Evolutionary conservation across 1,139 yeast species (phyloP).

Genomic region (Diutina ranongensis): DNA sequence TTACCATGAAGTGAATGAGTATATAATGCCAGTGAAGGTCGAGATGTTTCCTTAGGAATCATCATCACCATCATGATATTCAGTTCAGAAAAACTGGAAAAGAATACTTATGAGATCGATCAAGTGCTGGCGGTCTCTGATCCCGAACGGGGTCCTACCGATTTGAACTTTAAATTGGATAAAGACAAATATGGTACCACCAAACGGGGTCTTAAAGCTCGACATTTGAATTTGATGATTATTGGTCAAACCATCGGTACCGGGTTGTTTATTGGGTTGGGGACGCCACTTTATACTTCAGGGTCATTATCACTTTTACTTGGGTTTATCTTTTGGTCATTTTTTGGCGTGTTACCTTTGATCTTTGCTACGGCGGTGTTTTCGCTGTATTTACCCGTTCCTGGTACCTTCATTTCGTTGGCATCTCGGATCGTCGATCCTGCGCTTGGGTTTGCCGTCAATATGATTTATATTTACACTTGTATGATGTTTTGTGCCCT

Average conservation of each 20-base stretch:
- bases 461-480: slow-evolving; percentile 26
- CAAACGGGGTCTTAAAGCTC: slow-evolving; percentile 26
- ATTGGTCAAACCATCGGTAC: slow-evolving; percentile 43
- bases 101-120: neutral
- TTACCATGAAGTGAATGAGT: no score
- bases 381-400: slow-evolving; percentile 29
- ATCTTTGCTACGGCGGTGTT: slow-evolving; percentile 31
- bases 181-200: slow-evolving; percentile 23
- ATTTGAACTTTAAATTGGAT: slow-evolving; percentile 23
- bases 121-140: neutral
- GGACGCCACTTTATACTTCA: slow-evolving; percentile 21
- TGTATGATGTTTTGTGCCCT: slow-evolving; percentile 27
- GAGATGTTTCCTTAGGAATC: no score
- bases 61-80: no score
- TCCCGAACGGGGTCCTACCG: slow-evolving; percentile 11
- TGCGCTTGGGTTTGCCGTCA: slow-evolving; percentile 28
- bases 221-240: slow-evolving; percentile 39
- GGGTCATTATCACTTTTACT: slow-evolving; percentile 28
- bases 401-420: slow-evolving; percentile 27
- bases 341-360: slow-evolving; percentile 27
- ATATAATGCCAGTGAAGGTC: no score
- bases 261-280: slow-evolving; percentile 31
- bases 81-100: neutral
- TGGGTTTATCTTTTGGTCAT: slow-evolving; percentile 25
- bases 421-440: slow-evolving; percentile 30